Evolutionary conservation across 2,329 filamentous ascomycete genomes (phyloP), one percentile per base, ranked within the genome.

Genomic region (Penicillium sp.): DNA sequence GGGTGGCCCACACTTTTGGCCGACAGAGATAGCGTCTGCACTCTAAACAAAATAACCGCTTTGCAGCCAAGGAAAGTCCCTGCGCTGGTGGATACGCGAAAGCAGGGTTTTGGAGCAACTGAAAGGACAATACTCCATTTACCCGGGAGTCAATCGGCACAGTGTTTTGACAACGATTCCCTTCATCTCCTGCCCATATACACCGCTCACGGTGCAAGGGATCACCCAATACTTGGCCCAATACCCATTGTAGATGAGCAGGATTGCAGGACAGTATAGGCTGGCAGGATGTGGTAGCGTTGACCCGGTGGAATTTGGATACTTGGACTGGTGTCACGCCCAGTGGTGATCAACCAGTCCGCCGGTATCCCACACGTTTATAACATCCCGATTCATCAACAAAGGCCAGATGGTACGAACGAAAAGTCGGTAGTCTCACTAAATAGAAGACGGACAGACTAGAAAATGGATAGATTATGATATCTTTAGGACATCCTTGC

Each of bases 101-200:
- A 11, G 20, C 20, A 16, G 45, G 22, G 45, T 11, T 26, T 20
- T 18, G 42, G 42, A 10, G n/a, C 24, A 46, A 18, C 43, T 46
- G 43, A 46, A 46, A 46, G 29, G 29, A 38, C 22, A 48, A 48
- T 48, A 48, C 46, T 48, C 34, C 20, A 26, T 48, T 48, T 38
- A 48, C 38, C 46, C 34, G 46, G 34, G 20, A 48, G 34, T 18
- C 20, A 48, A 48, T 18, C 46, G 46, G 46, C 20, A 48, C 20
- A 16, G 46, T 48, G 46, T 38, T 48, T 48, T 24, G 34, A 37
- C 46, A 48, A 22, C 38, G 46, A 48, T 38, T 47, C 32, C 44
- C 44, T 18, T 46, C 29, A 46, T 31, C 9, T 34, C 29, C 44
- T 16, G 14, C 43, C 43, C 26, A 45, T 45, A 45, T 45, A n/a